These are phyloP conservation scores for Dunaliella sp. DNA, from an alignment of 139 green algal genomes.

Conservation along the genomic window DNA sequence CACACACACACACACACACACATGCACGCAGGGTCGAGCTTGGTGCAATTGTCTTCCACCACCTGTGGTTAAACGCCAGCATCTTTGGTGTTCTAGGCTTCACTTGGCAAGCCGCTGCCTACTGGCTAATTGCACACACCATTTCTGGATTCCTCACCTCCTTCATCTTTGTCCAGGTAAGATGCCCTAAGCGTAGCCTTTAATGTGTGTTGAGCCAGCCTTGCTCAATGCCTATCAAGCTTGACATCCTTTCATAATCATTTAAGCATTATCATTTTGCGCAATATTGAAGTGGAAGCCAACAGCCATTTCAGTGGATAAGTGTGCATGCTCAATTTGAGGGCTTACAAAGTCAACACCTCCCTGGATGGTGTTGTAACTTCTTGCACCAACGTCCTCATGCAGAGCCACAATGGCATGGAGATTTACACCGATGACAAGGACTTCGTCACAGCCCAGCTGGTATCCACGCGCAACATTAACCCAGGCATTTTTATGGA, in stretches of 20 bases:
- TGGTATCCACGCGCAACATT: conserved; percentile 71
- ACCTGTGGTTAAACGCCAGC: conserved; percentile 37
- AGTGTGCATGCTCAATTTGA: too few relatives aligned
- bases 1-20: not conserved
- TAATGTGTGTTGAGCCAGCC: too few relatives aligned
- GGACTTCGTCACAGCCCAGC: conserved; percentile 68
- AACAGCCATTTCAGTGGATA: too few relatives aligned
- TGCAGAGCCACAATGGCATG: conserved; percentile 82
- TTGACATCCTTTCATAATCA: too few relatives aligned
- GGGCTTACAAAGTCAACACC: too few relatives aligned
- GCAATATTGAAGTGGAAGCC: too few relatives aligned
- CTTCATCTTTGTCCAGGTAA: conserved; percentile 57
- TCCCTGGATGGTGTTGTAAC: too few relatives aligned
- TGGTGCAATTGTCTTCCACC: conserved; percentile 46
- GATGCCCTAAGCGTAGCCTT: too few relatives aligned
- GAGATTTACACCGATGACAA: conserved; percentile 65
- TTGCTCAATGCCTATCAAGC: too few relatives aligned
- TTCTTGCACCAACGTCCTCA: too few relatives aligned
- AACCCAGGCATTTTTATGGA: conserved; percentile 46
- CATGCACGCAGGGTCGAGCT: conserved; percentile 29
- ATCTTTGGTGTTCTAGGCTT: conserved; percentile 43
- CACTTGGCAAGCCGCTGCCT: conserved; percentile 29
- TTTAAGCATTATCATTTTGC: too few relatives aligned
- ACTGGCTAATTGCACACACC: conserved; percentile 42
- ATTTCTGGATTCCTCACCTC: conserved; percentile 51